A percentile compares a stretch with the other conserved stretches of the same genome.
phyloP scores from a whole-genome alignment of 2,329 filamentous ascomycete genomes.

The Clonostachys chloroleuca region DNA sequence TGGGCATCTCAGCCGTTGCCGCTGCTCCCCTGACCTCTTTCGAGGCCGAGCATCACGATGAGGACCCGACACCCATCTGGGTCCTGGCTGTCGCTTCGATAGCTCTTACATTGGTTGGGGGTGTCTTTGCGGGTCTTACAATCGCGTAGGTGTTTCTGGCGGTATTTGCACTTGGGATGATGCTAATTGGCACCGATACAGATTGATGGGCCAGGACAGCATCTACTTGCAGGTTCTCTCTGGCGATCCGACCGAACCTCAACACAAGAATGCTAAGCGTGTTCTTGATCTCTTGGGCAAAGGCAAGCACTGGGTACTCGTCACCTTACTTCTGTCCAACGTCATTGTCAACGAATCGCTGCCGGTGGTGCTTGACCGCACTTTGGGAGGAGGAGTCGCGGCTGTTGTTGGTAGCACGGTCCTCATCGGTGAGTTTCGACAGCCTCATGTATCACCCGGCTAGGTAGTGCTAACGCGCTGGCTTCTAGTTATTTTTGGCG shows the following conservation, averaged over 20 bases:
- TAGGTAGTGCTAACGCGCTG: not conserved
- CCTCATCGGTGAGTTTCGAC: slow-evolving; percentile 68
- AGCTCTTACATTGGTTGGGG: slow-evolving; percentile 78
- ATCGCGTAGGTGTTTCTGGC: slow-evolving; percentile 61
- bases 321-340: slow-evolving; percentile 89
- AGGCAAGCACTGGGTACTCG: slow-evolving; percentile 97
- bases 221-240: slow-evolving; percentile 96
- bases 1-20: slow-evolving; percentile 41
- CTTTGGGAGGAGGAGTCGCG: slow-evolving; percentile 89
- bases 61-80: slow-evolving; percentile 65
- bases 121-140: slow-evolving; percentile 91
- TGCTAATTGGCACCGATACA: slow-evolving; percentile 13
- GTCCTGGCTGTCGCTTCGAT: slow-evolving; percentile 76
- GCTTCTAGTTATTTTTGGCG: slow-evolving; percentile 85
- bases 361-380: slow-evolving; percentile 90
- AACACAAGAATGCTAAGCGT: slow-evolving; percentile 77
- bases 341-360: slow-evolving; percentile 97
- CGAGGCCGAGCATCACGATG: slow-evolving; percentile 29
- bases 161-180: not conserved
- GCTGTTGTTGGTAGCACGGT: slow-evolving; percentile 91
- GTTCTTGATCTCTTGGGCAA: slow-evolving; percentile 77
- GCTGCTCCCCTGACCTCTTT: slow-evolving; percentile 39
- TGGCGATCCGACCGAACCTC: slow-evolving; percentile 76
- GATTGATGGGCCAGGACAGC: slow-evolving; percentile 73
- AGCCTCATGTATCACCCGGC: slow-evolving; percentile 4